A percentile compares a stretch with the other conserved stretches of the same genome.
Evolutionary conservation across 2,329 filamentous ascomycete genomes (phyloP).

Genomic region (Coleophoma eucalyptorum): DNA sequence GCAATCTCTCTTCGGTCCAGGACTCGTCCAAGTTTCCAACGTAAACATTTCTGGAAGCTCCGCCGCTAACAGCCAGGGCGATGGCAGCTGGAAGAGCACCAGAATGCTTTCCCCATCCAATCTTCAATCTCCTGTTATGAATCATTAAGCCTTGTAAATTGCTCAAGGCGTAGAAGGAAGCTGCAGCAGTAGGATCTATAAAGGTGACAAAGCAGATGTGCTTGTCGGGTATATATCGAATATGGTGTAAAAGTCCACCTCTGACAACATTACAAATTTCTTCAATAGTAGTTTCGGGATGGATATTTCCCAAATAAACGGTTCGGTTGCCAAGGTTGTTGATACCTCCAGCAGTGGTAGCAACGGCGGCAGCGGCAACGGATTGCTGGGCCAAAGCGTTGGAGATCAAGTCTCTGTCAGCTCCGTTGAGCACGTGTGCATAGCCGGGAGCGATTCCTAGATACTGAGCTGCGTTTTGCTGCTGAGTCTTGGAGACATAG

Average conservation of each 20-base stretch:
- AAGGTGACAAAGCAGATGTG: constrained; percentile 99
- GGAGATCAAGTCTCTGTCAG: constrained; percentile 94
- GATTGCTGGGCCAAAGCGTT: constrained; percentile 96
- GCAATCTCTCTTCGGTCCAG: constrained; percentile 92
- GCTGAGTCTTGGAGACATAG: constrained; percentile 98
- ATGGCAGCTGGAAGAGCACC: constrained; percentile 94
- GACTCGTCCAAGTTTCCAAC: constrained; percentile 96
- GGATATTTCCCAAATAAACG: constrained; percentile 97
- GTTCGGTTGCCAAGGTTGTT: constrained; percentile 97
- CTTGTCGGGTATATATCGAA: constrained; percentile 99
- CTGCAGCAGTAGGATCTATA: constrained; percentile 95
- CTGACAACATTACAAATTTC: constrained; percentile 99
- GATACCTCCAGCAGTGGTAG: constrained; percentile 92
- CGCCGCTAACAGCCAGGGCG: constrained; percentile 90
- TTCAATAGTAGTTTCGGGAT: constrained; percentile 97
- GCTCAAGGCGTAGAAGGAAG: constrained; percentile 95
- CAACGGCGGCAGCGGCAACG: constrained; percentile 92
- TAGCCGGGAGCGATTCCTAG: constrained; percentile 95
- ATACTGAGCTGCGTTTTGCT: constrained; percentile 98
- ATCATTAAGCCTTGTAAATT: constrained; percentile 99
- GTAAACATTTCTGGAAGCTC: constrained; percentile 97
- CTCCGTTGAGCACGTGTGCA: constrained; percentile 91
- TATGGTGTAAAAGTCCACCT: constrained; percentile 92
- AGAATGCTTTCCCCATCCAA: constrained; percentile 99
- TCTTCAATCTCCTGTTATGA: constrained; percentile 95